Conservation (phyloP, 2,329 filamentous ascomycete genomes). For the Ophiocordyceps polyrhachis-furcata region DNA sequence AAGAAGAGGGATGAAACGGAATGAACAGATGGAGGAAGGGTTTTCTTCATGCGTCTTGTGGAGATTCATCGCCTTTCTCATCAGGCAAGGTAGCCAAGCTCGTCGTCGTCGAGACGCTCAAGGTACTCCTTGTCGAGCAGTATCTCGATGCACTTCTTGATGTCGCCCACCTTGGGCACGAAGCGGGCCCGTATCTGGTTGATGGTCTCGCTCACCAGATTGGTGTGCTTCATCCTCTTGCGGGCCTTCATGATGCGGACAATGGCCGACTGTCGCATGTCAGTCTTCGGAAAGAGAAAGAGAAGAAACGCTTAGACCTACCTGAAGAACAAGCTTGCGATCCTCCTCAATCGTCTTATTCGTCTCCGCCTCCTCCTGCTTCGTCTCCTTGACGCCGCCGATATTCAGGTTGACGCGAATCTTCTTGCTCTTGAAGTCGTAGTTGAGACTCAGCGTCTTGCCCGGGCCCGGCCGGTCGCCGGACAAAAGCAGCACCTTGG, state of each 20-base stretch:
- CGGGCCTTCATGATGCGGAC: slow-evolving; percentile 99
- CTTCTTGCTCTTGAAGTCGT: slow-evolving; percentile 97
- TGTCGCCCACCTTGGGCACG: slow-evolving; percentile 79
- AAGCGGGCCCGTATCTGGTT: slow-evolving; percentile 87
- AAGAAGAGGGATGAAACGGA: neutral
- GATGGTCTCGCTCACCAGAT: slow-evolving; percentile 89
- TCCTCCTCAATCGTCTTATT: slow-evolving; percentile 99
- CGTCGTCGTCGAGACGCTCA: slow-evolving; percentile 84
- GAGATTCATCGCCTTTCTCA: too few species aligned
- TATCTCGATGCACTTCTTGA: slow-evolving; percentile 99
- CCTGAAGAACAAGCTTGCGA: slow-evolving; percentile 88
- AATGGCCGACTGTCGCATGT: slow-evolving; percentile 59
- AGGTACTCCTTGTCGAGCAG: slow-evolving; percentile 97
- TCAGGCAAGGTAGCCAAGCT: slow-evolving; percentile 80
- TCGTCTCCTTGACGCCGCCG: slow-evolving; percentile 84
- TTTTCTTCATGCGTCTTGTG: neutral
- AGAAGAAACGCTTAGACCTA: slow-evolving; percentile 25
- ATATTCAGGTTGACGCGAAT: slow-evolving; percentile 93
- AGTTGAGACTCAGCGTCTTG: slow-evolving; percentile 70
- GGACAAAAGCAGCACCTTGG: slow-evolving; percentile 63
- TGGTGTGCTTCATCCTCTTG: slow-evolving; percentile 95
- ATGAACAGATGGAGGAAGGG: too few species aligned
- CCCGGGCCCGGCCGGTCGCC: slow-evolving; percentile 61
- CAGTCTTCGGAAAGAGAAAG: neutral
- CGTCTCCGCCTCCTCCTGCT: slow-evolving; percentile 89